Evolutionary conservation across 2,329 filamentous ascomycete species (phyloP).

Genomic region (Chalaropsis thielavioides): DNA sequence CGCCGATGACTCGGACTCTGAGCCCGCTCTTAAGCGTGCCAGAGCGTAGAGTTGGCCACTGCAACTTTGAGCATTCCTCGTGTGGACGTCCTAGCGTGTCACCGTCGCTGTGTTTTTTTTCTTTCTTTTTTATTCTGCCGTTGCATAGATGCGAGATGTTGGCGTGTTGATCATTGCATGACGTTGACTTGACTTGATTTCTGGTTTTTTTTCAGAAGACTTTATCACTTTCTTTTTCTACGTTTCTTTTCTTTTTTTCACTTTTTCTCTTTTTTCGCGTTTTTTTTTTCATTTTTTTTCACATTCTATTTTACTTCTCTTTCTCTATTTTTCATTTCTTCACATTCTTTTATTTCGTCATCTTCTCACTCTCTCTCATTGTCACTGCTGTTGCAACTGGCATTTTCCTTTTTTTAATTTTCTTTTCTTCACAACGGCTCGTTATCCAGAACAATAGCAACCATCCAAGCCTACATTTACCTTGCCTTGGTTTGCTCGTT

Average conservation of each 20-base stretch:
- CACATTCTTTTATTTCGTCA: background rate
- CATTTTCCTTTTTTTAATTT: background rate
- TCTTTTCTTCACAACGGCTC: background rate
- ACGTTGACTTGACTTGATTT: background rate
- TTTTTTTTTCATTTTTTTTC: background rate
- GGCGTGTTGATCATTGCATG: too few relatives aligned
- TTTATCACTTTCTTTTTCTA: background rate
- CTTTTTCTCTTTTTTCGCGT: background rate
- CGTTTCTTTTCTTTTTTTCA: background rate
- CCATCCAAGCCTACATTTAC: too few relatives aligned
- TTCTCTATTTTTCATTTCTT: background rate
- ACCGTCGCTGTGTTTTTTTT: background rate
- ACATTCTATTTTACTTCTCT: background rate
- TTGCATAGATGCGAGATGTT: background rate
- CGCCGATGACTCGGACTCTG: constrained; percentile 21
- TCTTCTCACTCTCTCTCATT: background rate
- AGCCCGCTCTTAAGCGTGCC: constrained; percentile 7
- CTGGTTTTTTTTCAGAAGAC: background rate
- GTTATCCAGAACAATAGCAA: background rate
- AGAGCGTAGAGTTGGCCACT: background rate
- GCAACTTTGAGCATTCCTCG: background rate
- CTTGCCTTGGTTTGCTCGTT: too few relatives aligned
- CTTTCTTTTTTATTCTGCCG: background rate
- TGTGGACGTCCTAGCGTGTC: background rate
- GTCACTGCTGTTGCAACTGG: background rate